Percentiles rank a stretch among this genome's conserved stretches.
These are phyloP conservation scores for Perkinsus chesapeaki DNA, from an alignment of 169 alveolate genomes.

Conservation along the genomic window DNA sequence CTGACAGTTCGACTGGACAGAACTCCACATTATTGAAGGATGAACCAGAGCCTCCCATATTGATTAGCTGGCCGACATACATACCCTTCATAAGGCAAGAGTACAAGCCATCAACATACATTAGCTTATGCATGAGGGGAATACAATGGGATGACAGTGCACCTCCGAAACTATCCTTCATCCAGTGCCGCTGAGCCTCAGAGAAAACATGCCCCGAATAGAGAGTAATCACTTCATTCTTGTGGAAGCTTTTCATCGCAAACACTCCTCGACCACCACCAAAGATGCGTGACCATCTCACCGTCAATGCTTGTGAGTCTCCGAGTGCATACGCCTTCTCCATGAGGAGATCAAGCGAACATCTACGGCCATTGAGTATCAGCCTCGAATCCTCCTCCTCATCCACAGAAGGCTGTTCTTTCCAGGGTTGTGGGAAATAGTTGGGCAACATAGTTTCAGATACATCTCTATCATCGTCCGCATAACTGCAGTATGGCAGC, in stretches of 20 bases:
- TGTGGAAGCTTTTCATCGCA: not conserved
- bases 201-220: not conserved
- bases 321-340: not conserved
- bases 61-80: not conserved
- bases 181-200: not conserved
- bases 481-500: not conserved
- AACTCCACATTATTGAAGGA: not conserved
- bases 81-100: not conserved
- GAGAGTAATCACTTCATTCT: not conserved
- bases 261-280: not conserved
- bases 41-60: not conserved
- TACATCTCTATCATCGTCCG: not conserved
- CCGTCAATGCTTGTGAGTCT: not conserved
- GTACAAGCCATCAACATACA: not conserved
- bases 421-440: not conserved
- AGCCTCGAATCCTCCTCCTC: not conserved
- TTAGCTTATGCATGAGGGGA: not conserved
- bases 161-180: not conserved
- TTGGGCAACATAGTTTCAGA: not conserved
- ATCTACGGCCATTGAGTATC: not conserved
- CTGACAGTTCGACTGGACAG: not conserved
- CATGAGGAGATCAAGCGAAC: not conserved
- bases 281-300: not conserved
- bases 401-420: not conserved
- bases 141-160: not conserved